Evolutionary conservation across 2,329 filamentous ascomycete genomes (phyloP), one percentile per base, ranked within the genome.

Genomic region (Epichloe festucae): DNA sequence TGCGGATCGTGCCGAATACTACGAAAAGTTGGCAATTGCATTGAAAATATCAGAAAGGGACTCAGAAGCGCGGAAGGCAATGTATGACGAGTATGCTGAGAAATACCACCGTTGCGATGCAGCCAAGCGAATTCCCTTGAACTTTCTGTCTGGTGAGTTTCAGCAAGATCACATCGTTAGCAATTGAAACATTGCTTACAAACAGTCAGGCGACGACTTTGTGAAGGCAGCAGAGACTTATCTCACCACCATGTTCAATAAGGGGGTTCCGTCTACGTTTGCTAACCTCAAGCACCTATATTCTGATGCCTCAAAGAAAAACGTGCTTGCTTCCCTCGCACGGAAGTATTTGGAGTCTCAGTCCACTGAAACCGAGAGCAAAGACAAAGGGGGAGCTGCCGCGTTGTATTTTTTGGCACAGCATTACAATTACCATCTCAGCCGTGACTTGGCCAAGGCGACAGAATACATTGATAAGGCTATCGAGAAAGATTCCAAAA

Each of bases 281-380:
- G 89, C 89, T 38, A 98, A 97, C 67, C 77, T 98, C 54, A 98
- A 98, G 73, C 83, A 94, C 58, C 77, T 98, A 21, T 98, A 97
- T 71, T 76, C 76, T 14, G 84, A 95, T 65, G 59, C 77, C 1
- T 77, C 71, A 59, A 98, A 98, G 73, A 87, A 84, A 64, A 76
- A 84, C n/a, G 78, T 76, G 0, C 78, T 98, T 41, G 81, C 85
- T 57, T 74, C 81, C 39, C 68, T 97, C 41, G 89, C 87, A 2
- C 80, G 93, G 60, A 80, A 85, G 49, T 97, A 96, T 62, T 75
- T 87, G 12, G 72, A 81, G 19, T 79, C 79, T 36, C 67, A 75
- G 56, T 66, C 79, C 50, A 71, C 73, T 39, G 74, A 79, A 58
- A 65, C 69, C 49, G 63, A 69, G 49, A 69, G 67, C 51, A 69